A percentile compares a stretch with the other conserved stretches of the same genome.
These are phyloP conservation scores for Globisporangium echinulatum DNA, from an alignment of 352 stramenopile genomes.

Conservation along the genomic window DNA sequence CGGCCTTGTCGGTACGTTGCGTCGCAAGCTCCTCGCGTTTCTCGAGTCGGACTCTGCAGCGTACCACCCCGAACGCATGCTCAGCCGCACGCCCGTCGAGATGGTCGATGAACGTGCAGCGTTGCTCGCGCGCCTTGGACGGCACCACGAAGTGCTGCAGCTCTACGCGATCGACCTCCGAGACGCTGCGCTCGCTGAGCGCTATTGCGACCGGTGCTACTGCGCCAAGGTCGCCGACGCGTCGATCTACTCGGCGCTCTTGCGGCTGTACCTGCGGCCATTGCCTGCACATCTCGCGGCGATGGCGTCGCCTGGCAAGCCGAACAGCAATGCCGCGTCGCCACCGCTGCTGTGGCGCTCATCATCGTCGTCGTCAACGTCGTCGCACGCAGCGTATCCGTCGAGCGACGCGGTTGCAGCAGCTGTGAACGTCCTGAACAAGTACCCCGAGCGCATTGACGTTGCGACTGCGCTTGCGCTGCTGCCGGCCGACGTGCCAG, in stretches of 20 bases:
- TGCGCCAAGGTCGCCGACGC: conserved; percentile 63
- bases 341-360: conserved; percentile 24
- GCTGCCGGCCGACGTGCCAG: conserved; percentile 49
- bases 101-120: conserved; percentile 81
- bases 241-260: conserved; percentile 76
- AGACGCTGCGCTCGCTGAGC: conserved; percentile 62
- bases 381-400: conserved; percentile 12
- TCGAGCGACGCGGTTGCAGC: conserved; percentile 58
- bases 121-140: conserved; percentile 61
- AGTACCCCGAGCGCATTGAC: conserved; percentile 78
- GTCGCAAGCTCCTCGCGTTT: conserved; percentile 60
- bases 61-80: conserved; percentile 77
- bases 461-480: conserved; percentile 71
- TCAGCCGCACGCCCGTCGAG: conserved; percentile 61
- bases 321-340: conserved; percentile 6
- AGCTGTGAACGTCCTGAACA: conserved; percentile 73
- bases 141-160: conserved; percentile 76
- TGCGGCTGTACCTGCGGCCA: conserved; percentile 69
- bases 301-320: conserved; percentile 5
- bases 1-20: conserved; percentile 47
- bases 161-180: conserved; percentile 74
- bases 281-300: conserved; percentile 12
- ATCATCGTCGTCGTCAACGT: not conserved
- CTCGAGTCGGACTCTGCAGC: conserved; percentile 41
- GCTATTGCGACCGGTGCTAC: conserved; percentile 80